phyloP scores from a whole-genome alignment of 2,329 filamentous ascomycete species.

The Colletotrichum trifolii region DNA sequence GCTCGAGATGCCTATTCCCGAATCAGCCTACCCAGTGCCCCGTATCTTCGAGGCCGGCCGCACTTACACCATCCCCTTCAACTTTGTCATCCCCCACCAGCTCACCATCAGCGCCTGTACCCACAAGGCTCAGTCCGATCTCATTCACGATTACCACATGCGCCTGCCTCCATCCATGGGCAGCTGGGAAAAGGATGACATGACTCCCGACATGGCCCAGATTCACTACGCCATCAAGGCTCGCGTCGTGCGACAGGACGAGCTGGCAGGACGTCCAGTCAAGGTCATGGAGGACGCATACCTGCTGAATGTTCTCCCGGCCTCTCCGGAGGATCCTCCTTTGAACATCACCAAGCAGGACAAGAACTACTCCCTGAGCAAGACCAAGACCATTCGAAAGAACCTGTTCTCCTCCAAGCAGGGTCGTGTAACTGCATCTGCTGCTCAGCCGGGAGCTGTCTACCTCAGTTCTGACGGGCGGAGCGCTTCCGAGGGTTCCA shows the following conservation, averaged over 20 bases:
- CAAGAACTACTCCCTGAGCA: constrained; percentile 60
- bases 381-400: constrained; percentile 64
- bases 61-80: constrained; percentile 65
- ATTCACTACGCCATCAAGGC: constrained; percentile 66
- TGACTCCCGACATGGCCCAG: constrained; percentile 64
- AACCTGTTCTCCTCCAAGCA: constrained; percentile 63
- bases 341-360: constrained; percentile 60
- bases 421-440: constrained; percentile 59
- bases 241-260: constrained; percentile 51
- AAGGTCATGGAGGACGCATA: constrained; percentile 55
- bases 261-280: constrained; percentile 38
- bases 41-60: constrained; percentile 60
- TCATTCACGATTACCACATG: constrained; percentile 63
- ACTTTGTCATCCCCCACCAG: constrained; percentile 68
- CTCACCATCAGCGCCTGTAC: constrained; percentile 68
- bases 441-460: constrained; percentile 59
- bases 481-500: constrained; percentile 53
- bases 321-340: constrained; percentile 61
- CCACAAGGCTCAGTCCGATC: constrained; percentile 57
- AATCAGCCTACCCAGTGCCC: constrained; percentile 58
- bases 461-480: constrained; percentile 63
- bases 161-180: constrained; percentile 64
- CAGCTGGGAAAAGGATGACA: constrained; percentile 65
- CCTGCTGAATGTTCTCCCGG: constrained; percentile 64
- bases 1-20: constrained; percentile 63